phyloP scores from a whole-genome alignment of 371 early-diverging fungal species.

The Mortierella sp. region DNA sequence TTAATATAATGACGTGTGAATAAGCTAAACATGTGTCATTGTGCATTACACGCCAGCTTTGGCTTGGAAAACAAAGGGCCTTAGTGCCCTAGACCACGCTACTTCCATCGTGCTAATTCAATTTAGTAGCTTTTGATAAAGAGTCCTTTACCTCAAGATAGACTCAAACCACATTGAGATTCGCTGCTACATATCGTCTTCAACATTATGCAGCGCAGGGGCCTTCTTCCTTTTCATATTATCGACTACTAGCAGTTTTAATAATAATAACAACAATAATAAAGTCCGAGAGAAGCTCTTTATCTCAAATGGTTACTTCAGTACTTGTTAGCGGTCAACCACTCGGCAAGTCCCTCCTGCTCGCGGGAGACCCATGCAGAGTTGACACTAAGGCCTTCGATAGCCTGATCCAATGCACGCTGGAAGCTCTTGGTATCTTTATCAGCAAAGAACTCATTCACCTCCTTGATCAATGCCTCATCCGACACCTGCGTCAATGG shows the following conservation, averaged over 20 bases:
- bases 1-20: not conserved
- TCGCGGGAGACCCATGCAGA: conserved; percentile 88
- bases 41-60: not conserved
- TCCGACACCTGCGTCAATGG: conserved; percentile 73
- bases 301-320: conserved; percentile 1
- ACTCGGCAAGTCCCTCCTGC: conserved; percentile 73
- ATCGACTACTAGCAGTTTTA: too few species aligned
- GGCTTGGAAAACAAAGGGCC: too few species aligned
- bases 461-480: conserved; percentile 72
- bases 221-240: too few species aligned
- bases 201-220: too few species aligned
- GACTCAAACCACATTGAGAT: too few species aligned
- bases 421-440: conserved; percentile 82
- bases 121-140: too few species aligned
- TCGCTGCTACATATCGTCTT: too few species aligned
- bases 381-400: conserved; percentile 84
- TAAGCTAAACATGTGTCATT: not conserved
- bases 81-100: too few species aligned
- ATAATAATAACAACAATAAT: too few species aligned
- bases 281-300: too few species aligned
- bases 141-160: too few species aligned
- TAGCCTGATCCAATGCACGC: conserved; percentile 84
- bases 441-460: conserved; percentile 80
- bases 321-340: conserved; percentile 64
- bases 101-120: too few species aligned